Conservation (phyloP, 305 asterid genomes). For the Rubia peregrina region DNA sequence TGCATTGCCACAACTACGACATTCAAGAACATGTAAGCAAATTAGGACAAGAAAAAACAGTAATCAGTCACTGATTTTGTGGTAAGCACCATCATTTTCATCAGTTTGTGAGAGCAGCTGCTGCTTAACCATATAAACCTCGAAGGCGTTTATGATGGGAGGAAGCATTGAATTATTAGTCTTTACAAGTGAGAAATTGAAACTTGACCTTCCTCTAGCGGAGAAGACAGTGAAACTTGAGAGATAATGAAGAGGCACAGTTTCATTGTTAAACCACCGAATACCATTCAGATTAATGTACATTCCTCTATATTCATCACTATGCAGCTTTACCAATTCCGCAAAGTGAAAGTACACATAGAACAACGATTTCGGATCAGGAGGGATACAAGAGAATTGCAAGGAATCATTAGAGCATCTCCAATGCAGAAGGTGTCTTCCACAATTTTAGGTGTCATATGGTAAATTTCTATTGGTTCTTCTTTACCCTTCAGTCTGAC, state of each 20-base stretch:
- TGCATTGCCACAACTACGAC: conserved; percentile 8
- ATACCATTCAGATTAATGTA: conserved; percentile 6
- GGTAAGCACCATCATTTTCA: no score
- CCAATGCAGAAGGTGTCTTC: no score
- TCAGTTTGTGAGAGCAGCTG: conserved; percentile 14
- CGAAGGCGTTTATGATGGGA: conserved; percentile 24
- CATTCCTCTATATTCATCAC: conserved; percentile 17
- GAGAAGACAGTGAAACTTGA: background rate
- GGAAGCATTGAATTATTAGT: conserved; percentile 20
- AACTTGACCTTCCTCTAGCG: background rate
- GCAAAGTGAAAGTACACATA: conserved; percentile 24
- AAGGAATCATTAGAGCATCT: background rate
- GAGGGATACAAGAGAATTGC: background rate
- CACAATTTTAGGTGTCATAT: no score
- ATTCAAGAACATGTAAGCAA: background rate
- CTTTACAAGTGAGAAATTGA: background rate
- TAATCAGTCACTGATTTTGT: background rate
- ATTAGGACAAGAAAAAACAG: background rate
- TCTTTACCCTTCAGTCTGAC: accelerated
- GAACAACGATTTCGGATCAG: background rate
- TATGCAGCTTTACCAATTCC: conserved; percentile 15
- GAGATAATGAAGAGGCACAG: background rate
- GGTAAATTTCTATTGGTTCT: no score
- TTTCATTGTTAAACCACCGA: background rate
- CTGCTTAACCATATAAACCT: conserved; percentile 13